Conservation (phyloP, 192 early-diverging fungal genomes). For the Coemansia sp. region DNA sequence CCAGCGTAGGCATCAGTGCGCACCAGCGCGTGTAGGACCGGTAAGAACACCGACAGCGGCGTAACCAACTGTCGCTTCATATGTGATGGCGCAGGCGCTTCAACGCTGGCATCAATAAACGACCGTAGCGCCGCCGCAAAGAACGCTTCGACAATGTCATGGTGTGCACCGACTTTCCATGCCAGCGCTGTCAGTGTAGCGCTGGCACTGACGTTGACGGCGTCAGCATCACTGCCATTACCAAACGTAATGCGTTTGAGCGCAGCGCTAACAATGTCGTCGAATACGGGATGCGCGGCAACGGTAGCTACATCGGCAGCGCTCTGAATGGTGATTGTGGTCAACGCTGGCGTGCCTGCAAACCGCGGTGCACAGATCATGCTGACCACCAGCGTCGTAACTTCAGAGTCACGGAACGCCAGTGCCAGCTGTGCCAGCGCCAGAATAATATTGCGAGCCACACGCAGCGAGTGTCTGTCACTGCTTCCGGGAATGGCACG, state of each 20-base stretch:
- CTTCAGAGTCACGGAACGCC: constrained; percentile 45
- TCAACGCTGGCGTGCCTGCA: constrained; percentile 46
- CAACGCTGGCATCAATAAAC: constrained; percentile 43
- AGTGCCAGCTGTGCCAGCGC: constrained; percentile 35
- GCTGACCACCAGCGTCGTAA: constrained; percentile 62
- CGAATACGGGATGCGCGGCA: constrained; percentile 57
- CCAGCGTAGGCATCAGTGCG: constrained; percentile 60
- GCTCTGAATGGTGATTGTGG: constrained; percentile 56
- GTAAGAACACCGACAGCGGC: constrained; percentile 56
- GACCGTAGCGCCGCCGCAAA: constrained; percentile 31
- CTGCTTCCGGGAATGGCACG: constrained; percentile 5
- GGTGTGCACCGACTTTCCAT: constrained; percentile 14
- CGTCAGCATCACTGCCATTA: constrained; percentile 6
- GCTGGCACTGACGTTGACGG: constrained; percentile 25
- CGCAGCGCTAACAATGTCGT: constrained; percentile 57
- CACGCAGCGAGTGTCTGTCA: constrained; percentile 17
- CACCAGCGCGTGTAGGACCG: constrained; percentile 62
- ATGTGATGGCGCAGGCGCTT: constrained; percentile 10
- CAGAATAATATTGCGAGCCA: constrained; percentile 43
- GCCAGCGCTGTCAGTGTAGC: constrained; percentile 27
- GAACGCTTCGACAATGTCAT: constrained; percentile 28
- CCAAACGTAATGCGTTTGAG: constrained; percentile 41
- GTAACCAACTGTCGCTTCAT: constrained; percentile 17
- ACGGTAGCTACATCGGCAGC: constrained; percentile 64
- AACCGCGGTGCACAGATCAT: constrained; percentile 64